Evolutionary conservation across 345 rosid species (phyloP), one percentile per base, ranked within the genome.

Genomic region (Arabis alpina): DNA sequence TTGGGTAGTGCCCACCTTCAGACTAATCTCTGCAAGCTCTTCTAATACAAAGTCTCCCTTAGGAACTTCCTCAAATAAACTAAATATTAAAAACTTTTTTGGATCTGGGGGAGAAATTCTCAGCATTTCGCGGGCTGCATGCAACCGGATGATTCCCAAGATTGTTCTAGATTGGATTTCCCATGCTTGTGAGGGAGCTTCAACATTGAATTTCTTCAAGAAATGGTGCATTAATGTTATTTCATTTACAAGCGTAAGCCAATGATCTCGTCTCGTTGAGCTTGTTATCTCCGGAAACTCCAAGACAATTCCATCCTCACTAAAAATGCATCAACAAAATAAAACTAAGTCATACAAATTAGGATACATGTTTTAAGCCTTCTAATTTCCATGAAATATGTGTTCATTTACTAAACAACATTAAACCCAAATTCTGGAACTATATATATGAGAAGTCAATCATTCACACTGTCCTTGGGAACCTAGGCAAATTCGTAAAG

Each of bases 271-370:
- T 75, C 99, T 91, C 0, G 95, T 94, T 41, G 96, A 91, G 80
- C 97, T 88, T 30, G 96, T 91, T 74, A 91, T 67, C 90, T 89
- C 99, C 0, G 99, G 97, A 75, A 94, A 94, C 82, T 89, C 99
- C 54, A 94, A 77, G 58, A 91, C 82, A 50, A 94, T 77, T 65
- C 82, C 96, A 66, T 91, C 96, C 32, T 86, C 82, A 54, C 97
- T 89, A 64, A 11, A 77, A 47, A 41, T 30, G 24, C 59, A 41
- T 40, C 23, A 32, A 48, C 6, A 59, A 49, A 45, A 44, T 34
- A 30, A 37, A 30, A 3, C 30, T 24, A 40, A 51, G 39, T 64
- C 49, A 51, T 66, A 30, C 34, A 16, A 19, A 32, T 19, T 19
- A 36, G 23, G 16, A 2, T 30, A 44, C 27, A 43, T 64, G 10